These are phyloP conservation scores for Gaeumannomyces sp. DNA, from an alignment of 2,329 filamentous ascomycete species.

Conservation along the genomic window DNA sequence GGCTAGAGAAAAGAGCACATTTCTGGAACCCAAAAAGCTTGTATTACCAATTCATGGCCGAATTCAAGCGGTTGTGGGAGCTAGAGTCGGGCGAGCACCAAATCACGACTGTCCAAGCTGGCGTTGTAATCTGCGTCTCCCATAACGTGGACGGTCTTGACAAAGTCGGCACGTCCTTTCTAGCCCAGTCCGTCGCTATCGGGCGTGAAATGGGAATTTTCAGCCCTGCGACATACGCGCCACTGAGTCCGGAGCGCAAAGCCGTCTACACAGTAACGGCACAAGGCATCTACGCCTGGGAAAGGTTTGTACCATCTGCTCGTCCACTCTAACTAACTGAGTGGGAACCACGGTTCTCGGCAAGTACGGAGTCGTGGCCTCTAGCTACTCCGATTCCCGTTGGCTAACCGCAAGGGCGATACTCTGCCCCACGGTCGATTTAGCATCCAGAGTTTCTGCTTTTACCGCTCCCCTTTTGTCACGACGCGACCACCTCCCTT, in stretches of 20 bases:
- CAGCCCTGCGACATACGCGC: constrained; percentile 2
- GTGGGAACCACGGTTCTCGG: too few relatives aligned
- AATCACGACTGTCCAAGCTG: constrained; percentile 29
- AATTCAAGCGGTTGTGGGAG: constrained; percentile 30
- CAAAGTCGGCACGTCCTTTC: constrained; percentile 29
- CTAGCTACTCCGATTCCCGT: too few relatives aligned
- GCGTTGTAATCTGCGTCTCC: constrained; percentile 24
- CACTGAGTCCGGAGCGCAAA: constrained; percentile 13
- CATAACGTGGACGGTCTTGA: constrained; percentile 29
- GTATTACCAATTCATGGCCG: constrained; percentile 29
- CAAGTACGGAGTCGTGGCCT: too few relatives aligned
- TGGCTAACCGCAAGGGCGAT: too few relatives aligned
- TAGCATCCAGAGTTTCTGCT: constrained; percentile 14
- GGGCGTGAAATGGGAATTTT: constrained; percentile 28
- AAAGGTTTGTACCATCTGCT: constrained; percentile 13
- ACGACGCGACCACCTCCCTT: constrained; percentile 18
- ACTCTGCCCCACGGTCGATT: constrained; percentile 11
- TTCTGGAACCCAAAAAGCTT: constrained; percentile 29
- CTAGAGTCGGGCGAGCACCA: constrained; percentile 19
- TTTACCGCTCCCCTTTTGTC: constrained; percentile 20
- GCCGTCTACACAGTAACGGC: constrained; percentile 25
- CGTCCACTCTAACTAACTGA: too few relatives aligned
- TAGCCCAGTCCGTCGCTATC: constrained; percentile 25
- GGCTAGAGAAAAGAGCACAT: constrained; percentile 22
- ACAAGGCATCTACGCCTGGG: constrained; percentile 27